These are phyloP conservation scores for Colletotrichum sp. DNA, from an alignment of 2,329 filamentous ascomycete genomes.

Conservation along the genomic window DNA sequence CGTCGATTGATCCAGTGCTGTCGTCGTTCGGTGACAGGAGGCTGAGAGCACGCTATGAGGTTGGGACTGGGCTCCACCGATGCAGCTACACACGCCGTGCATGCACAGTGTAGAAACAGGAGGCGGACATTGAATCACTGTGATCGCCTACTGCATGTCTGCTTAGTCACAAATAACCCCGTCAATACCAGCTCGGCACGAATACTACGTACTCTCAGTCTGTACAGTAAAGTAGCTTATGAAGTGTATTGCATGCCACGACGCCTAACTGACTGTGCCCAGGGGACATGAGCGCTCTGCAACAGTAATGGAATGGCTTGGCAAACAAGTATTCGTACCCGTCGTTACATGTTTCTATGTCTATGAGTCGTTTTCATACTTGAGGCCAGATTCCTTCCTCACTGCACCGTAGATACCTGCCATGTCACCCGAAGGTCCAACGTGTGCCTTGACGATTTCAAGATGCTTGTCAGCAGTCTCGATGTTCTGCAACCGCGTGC, in stretches of 20 bases:
- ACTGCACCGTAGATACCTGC: slow-evolving; percentile 83
- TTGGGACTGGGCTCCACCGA: neutral
- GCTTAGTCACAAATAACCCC: neutral
- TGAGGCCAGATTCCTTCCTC: slow-evolving; percentile 74
- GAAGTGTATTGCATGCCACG: neutral
- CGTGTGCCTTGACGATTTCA: slow-evolving; percentile 69
- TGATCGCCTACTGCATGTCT: neutral
- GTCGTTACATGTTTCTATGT: neutral
- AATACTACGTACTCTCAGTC: neutral
- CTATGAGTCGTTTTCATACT: slow-evolving; percentile 68
- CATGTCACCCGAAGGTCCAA: slow-evolving; percentile 76
- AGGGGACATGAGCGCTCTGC: neutral
- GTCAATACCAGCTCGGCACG: neutral
- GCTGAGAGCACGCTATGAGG: neutral
- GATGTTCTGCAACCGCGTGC: slow-evolving; percentile 66
- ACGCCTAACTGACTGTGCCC: neutral
- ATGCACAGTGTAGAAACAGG: neutral
- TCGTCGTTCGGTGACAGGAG: neutral
- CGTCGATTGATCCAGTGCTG: neutral
- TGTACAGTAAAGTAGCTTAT: neutral
- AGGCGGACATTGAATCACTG: neutral
- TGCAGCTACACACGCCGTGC: neutral
- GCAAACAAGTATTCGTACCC: neutral
- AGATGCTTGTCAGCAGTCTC: slow-evolving; percentile 75
- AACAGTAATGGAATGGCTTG: neutral